phyloP scores from a whole-genome alignment of 2,329 filamentous ascomycete genomes.

The Aspergillus transmontanensis region DNA sequence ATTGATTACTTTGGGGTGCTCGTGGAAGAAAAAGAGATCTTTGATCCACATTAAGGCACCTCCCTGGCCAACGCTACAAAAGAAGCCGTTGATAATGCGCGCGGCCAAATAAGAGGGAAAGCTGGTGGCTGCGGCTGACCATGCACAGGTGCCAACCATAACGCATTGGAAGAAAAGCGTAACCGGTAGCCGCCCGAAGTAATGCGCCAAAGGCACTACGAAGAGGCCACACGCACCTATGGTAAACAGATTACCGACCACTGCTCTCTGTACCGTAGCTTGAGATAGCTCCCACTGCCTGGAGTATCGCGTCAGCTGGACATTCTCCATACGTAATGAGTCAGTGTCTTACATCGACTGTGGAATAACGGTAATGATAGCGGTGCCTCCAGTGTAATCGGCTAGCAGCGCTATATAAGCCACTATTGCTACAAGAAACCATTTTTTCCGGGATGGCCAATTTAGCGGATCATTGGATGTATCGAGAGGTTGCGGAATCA shows the following conservation, averaged over 20 bases:
- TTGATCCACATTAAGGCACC: conserved; percentile 56
- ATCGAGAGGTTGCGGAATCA: conserved; percentile 58
- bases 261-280: conserved; percentile 54
- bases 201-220: conserved; percentile 47
- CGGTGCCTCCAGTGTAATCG: conserved; percentile 54
- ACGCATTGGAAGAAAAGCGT: conserved; percentile 29
- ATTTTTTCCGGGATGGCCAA: conserved; percentile 55
- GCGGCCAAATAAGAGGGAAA: conserved; percentile 54
- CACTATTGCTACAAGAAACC: conserved; percentile 52
- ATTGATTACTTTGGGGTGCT: conserved; percentile 46
- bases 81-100: conserved; percentile 52
- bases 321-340: neutral
- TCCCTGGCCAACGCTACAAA: conserved; percentile 44
- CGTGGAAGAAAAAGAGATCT: conserved; percentile 64
- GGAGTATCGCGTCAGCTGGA: conserved; percentile 2
- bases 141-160: conserved; percentile 31
- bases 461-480: conserved; percentile 58
- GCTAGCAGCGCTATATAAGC: conserved; percentile 51
- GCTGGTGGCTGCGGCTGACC: conserved; percentile 49
- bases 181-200: conserved; percentile 49
- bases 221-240: conserved; percentile 45
- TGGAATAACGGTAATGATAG: conserved; percentile 47
- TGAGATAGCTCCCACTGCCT: conserved; percentile 53
- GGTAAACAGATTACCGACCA: conserved; percentile 57
- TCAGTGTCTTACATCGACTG: conserved; percentile 42